Conservation (phyloP, 139 green algal genomes). For the Mesotaenium endlicherianum region DNA sequence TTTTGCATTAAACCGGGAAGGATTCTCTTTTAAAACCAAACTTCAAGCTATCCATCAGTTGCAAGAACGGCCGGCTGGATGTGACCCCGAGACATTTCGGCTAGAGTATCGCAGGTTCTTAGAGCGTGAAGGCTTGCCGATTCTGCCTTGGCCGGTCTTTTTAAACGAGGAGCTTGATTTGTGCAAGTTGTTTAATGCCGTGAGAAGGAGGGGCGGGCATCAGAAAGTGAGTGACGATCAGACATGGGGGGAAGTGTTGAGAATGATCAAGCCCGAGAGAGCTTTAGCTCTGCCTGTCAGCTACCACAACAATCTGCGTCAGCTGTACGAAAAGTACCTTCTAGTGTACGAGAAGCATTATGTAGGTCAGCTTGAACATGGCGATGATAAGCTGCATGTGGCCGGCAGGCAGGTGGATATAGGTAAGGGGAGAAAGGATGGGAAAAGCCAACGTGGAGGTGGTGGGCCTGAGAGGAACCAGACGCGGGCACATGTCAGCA, state of each 20-base stretch:
- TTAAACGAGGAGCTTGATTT: slow-evolving; percentile 14
- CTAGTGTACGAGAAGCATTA: slow-evolving; percentile 57
- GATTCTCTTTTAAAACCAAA: slow-evolving; percentile 68
- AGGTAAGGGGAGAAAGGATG: too few relatives aligned
- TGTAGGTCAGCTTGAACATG: too few relatives aligned
- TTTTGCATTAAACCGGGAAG: slow-evolving; percentile 63
- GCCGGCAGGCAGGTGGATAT: too few relatives aligned
- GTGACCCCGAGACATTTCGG: slow-evolving; percentile 56
- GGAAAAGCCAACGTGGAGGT: too few relatives aligned
- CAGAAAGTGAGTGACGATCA: slow-evolving; percentile 65
- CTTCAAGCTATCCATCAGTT: slow-evolving; percentile 82
- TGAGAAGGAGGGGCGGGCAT: slow-evolving; percentile 49
- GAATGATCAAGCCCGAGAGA: slow-evolving; percentile 58
- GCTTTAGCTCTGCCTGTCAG: too few relatives aligned
- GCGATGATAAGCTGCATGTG: not conserved
- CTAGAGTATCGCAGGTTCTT: slow-evolving; percentile 65
- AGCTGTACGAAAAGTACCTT: slow-evolving; percentile 78
- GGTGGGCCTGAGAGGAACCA: not conserved
- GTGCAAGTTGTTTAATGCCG: slow-evolving; percentile 30
- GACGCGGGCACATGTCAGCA: not conserved
- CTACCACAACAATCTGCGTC: too few relatives aligned
- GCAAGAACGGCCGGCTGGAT: slow-evolving; percentile 55
- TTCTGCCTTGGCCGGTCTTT: slow-evolving; percentile 1
- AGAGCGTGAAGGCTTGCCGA: slow-evolving; percentile 5
- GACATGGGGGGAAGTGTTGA: slow-evolving; percentile 72